Evolutionary conservation across 495 filamentous ascomycete species (phyloP).

Genomic region (Hypoxylon perforatum): DNA sequence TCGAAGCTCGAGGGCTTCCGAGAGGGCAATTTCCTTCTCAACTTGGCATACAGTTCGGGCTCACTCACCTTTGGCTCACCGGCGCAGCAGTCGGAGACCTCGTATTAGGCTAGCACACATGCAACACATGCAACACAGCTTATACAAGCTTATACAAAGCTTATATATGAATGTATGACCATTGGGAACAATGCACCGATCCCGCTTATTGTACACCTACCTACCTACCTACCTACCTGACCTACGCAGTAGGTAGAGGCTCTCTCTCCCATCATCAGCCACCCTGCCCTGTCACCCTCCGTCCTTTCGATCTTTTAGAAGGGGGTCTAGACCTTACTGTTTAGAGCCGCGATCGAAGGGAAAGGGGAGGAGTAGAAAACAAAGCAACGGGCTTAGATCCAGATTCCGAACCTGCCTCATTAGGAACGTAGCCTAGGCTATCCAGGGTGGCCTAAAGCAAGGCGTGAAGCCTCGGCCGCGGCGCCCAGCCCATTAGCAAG

Average conservation of each 20-base stretch:
- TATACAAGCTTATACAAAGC: neutral
- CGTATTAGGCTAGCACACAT: conserved; percentile 13
- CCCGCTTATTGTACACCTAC: neutral
- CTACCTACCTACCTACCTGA: no score
- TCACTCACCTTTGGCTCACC: conserved; percentile 16
- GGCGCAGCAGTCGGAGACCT: conserved; percentile 14
- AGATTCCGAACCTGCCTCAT: conserved; percentile 34
- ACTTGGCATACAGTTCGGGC: conserved; percentile 9
- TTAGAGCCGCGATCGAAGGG: no score
- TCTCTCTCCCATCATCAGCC: neutral
- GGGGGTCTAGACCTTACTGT: neutral
- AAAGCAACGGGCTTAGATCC: neutral
- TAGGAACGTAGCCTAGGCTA: conserved; percentile 11
- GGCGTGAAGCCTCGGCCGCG: neutral
- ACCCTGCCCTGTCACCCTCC: neutral
- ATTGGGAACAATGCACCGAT: neutral
- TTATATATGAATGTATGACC: no score
- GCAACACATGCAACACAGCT: neutral
- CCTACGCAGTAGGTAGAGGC: no score
- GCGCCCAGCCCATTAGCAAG: conserved; percentile 13
- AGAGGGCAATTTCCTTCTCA: no score
- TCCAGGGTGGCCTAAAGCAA: neutral
- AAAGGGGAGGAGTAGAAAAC: neutral
- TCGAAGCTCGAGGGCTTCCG: conserved; percentile 28
- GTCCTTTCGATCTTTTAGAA: neutral